Percentiles rank a stretch among this genome's conserved stretches.
phyloP scores from a whole-genome alignment of 352 stramenopile genomes.

The Phytophthora parvispora region DNA sequence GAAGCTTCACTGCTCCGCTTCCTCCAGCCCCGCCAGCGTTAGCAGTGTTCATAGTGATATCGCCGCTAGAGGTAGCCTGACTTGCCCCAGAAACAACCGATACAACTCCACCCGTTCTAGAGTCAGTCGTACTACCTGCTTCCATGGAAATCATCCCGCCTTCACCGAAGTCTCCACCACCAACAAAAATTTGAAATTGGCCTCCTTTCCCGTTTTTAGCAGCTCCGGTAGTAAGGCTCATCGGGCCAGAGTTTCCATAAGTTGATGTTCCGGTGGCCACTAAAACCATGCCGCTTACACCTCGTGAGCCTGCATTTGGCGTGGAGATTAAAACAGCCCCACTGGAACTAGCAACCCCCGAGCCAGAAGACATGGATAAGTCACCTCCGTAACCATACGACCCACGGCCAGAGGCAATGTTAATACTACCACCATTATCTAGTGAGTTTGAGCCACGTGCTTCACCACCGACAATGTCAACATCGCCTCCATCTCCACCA shows the following conservation, averaged over 20 bases:
- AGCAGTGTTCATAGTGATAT: conserved; percentile 68
- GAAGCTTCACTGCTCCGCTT: conserved; percentile 66
- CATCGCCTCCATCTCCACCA: conserved; percentile 91
- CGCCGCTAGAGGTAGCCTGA: conserved; percentile 71
- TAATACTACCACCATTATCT: conserved; percentile 92
- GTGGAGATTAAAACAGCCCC: conserved; percentile 62
- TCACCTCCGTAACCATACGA: conserved; percentile 77
- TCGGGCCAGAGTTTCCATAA: conserved; percentile 64
- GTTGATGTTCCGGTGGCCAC: conserved; percentile 53
- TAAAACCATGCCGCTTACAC: conserved; percentile 57
- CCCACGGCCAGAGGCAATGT: conserved; percentile 74
- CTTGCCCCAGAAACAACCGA: conserved; percentile 68
- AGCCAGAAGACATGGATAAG: conserved; percentile 54
- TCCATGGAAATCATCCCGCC: conserved; percentile 82
- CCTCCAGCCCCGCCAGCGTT: conserved; percentile 68
- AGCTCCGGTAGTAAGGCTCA: conserved; percentile 63
- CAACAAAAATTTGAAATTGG: conserved; percentile 60
- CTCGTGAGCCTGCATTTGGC: conserved; percentile 53
- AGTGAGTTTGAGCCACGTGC: conserved; percentile 87
- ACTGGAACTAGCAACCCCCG: conserved; percentile 63
- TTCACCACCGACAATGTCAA: conserved; percentile 89
- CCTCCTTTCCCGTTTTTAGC: conserved; percentile 63
- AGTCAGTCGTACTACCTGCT: conserved; percentile 77
- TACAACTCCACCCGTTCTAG: conserved; percentile 73
- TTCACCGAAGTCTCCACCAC: conserved; percentile 82